phyloP scores from a whole-genome alignment of 2,329 filamentous ascomycete genomes.

The Trichoderma harzianum region DNA sequence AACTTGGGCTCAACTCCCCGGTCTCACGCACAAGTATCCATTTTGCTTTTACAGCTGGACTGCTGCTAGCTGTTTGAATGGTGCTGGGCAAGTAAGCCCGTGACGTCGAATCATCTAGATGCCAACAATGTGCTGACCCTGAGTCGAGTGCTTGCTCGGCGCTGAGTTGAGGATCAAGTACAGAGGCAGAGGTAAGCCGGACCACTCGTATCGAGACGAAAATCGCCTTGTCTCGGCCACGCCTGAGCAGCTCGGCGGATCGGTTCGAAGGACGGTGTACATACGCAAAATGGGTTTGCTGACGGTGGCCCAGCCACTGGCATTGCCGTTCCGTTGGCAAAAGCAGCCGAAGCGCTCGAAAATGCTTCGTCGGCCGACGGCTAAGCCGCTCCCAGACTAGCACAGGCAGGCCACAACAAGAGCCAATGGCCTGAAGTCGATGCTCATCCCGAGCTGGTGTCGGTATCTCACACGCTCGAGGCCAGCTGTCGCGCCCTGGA shows the following conservation, averaged over 20 bases:
- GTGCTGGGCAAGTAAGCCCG: background rate
- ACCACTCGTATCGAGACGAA: background rate
- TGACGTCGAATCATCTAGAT: background rate
- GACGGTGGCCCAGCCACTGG: slow-evolving; percentile 16
- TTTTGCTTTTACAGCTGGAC: no score
- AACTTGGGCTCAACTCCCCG: background rate
- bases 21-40: background rate
- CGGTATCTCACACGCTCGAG: slow-evolving; percentile 2
- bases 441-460: background rate
- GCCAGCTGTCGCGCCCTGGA: background rate
- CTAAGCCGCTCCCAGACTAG: slow-evolving; percentile 11
- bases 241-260: background rate
- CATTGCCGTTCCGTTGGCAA: slow-evolving; percentile 6
- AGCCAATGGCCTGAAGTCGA: background rate
- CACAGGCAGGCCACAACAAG: background rate
- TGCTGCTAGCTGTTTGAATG: background rate
- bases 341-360: slow-evolving; percentile 1
- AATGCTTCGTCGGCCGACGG: slow-evolving; percentile 12
- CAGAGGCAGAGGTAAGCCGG: background rate
- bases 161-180: background rate
- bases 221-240: slow-evolving; percentile 10
- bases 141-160: background rate
- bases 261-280: background rate
- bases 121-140: background rate
- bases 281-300: slow-evolving; percentile 8